Evolutionary conservation across 2,329 filamentous ascomycete genomes (phyloP).

Genomic region (Aspergillus caelatus): DNA sequence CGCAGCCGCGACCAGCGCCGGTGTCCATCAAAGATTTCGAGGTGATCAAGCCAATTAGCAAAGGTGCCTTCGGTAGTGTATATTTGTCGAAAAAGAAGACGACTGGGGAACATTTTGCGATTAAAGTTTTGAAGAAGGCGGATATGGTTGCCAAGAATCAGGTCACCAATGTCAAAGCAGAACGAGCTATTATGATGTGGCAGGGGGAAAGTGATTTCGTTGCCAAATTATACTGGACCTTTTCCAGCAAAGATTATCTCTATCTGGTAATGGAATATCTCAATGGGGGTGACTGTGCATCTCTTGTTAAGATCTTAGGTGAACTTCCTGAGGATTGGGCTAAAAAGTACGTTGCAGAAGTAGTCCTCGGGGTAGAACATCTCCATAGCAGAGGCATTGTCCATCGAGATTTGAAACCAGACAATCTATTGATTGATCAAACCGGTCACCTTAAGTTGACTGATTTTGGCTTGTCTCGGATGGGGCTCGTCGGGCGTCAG

Average conservation of each 20-base stretch:
- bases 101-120: slow-evolving; percentile 96
- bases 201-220: slow-evolving; percentile 99
- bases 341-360: slow-evolving; percentile 95
- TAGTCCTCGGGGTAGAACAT: slow-evolving; percentile 95
- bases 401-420: slow-evolving; percentile 93
- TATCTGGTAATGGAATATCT: slow-evolving; percentile 99
- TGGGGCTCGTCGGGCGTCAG: slow-evolving; percentile 95
- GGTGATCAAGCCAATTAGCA: slow-evolving; percentile 99
- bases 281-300: slow-evolving; percentile 95
- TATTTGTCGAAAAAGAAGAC: slow-evolving; percentile 98
- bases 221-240: slow-evolving; percentile 98
- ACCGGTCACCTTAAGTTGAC: slow-evolving; percentile 96
- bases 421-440: slow-evolving; percentile 95
- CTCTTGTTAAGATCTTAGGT: slow-evolving; percentile 90
- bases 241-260: slow-evolving; percentile 98
- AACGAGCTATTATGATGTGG: slow-evolving; percentile 99
- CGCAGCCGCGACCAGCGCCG: slow-evolving; percentile 83
- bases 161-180: slow-evolving; percentile 97
- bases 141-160: slow-evolving; percentile 99
- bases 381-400: slow-evolving; percentile 93
- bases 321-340: slow-evolving; percentile 96
- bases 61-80: slow-evolving; percentile 96
- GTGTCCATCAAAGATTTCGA: slow-evolving; percentile 99
- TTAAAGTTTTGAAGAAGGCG: slow-evolving; percentile 98
- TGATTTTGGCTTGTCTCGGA: slow-evolving; percentile 94